These are phyloP conservation scores for Amanita polypyramis DNA, from an alignment of 768 basidiomycete genomes.

Conservation along the genomic window DNA sequence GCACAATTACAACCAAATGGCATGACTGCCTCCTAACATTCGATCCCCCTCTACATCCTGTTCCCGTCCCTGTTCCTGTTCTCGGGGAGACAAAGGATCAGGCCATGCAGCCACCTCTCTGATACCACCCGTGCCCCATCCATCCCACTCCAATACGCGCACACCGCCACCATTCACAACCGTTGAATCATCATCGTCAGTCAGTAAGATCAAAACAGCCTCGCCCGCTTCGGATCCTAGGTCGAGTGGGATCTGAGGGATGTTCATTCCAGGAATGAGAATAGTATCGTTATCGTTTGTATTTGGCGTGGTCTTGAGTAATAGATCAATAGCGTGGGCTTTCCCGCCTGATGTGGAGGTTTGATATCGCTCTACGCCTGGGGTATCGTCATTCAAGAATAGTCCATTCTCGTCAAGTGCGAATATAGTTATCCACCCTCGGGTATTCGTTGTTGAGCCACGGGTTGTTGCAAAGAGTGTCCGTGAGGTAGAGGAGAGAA, in stretches of 20 bases:
- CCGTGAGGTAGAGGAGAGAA: constrained; percentile 28
- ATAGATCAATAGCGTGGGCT: constrained; percentile 39
- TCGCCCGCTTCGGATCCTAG: constrained; percentile 10
- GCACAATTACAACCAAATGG: constrained; percentile 28
- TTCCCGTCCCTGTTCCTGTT: constrained; percentile 9
- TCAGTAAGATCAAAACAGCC: constrained; percentile 37
- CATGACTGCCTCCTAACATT: constrained; percentile 40
- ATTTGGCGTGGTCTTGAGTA: constrained; percentile 16
- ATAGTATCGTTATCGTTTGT: not conserved
- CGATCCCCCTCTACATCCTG: constrained; percentile 10
- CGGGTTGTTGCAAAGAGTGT: constrained; percentile 40
- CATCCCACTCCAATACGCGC: constrained; percentile 40
- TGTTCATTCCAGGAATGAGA: not conserved
- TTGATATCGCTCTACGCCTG: constrained; percentile 25
- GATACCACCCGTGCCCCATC: constrained; percentile 29
- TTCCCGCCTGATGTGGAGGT: constrained; percentile 40
- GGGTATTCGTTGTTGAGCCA: constrained; percentile 22
- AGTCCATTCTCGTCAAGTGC: constrained; percentile 28
- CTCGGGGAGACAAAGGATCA: constrained; percentile 2
- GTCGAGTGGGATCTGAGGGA: not conserved
- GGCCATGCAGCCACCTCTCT: constrained; percentile 35
- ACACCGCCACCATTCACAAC: constrained; percentile 26
- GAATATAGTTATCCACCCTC: constrained; percentile 36
- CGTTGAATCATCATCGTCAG: constrained; percentile 33
- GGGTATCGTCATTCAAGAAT: constrained; percentile 17